Evolutionary conservation across 371 early-diverging fungal species (phyloP), one percentile per base, ranked within the genome.

Genomic region (Mycotypha africana): DNA sequence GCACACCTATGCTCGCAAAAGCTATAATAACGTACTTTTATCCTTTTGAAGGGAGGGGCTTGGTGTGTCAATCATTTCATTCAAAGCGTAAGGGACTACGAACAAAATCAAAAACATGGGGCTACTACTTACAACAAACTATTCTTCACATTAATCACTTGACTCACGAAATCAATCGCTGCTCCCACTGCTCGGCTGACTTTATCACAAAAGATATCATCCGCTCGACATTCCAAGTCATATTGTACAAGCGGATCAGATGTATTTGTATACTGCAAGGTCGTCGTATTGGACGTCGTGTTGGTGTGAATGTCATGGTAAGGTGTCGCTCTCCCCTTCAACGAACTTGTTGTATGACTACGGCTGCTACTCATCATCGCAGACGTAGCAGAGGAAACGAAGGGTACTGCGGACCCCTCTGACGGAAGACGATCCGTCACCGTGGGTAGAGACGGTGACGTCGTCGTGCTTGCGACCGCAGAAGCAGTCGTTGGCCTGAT

Each of bases 91-190:
- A 19, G 16, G 8, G 0, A 36, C 10, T 15, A 21, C 6, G 11
- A 11, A 21, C 34, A 8, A 28, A n/a, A n/a, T n/a, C n/a, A n/a
- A n/a, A n/a, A n/a, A n/a, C n/a, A n/a, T n/a, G n/a, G n/a, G n/a
- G n/a, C n/a, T n/a, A n/a, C n/a, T n/a, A 48, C 60, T 45, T 66
- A 66, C 68, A 64, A 22, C 15, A 73, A 35, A 9, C 52, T 56
- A 16, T 53, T 67, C 32, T 73, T 69, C 22, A 69, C 45, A 43
- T 58, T 57, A 9, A 73, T 47, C 2, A 69, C 74, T 30, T 60
- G 47, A 11, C 62, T 55, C 24, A 73, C 64, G 36, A 59, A 49
- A 34, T 48, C 55, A 19, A 69, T 64, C 1, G 70, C 74, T 10
- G 60, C 55, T 10, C 43, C 50, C 4, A 73, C 51, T 10, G 62